Base-by-base conservation (phyloP, 768 basidiomycete species). In the Boletus sp. region DNA sequence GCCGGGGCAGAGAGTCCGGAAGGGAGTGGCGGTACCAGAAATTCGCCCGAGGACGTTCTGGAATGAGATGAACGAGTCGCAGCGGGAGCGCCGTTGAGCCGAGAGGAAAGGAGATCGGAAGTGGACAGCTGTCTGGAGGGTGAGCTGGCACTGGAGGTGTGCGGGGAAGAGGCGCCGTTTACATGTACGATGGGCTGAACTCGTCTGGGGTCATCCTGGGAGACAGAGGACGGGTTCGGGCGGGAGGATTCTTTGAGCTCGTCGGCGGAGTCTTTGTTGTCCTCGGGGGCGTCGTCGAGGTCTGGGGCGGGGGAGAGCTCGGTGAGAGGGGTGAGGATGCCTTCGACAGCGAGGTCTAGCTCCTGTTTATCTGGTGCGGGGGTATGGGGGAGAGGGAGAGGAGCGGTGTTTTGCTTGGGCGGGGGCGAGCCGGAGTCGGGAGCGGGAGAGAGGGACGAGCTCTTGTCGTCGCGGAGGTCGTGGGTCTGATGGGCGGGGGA, bases 271-370 rank as follows among this genome's bases (percentile, higher is more conserved):
- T 75, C 72, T 37, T 71, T 72, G 57, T 20, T 35, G 54, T 68
- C 60, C 15, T 70, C 69, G 45, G 55, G 33, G 14, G 51, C 24
- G 32, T 83, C 83, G 47, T 84, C 83, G 24, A 76, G 75, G 63
- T 84, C 83, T 40, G 85, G 83, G 0, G 85, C 79, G 1, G 87
- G 84, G 8, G 89, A 89, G 28, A 90, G 82, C 59, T 90, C 89
- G 61, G 86, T 90, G 67, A 92, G 82, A 4, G 89, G 89, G 0
- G 89, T 89, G 20, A 86, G 86, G 62, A 57, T 70, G 74, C 69
- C 63, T 71, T 78, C 68, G 68, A 75, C 56, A 65, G 76, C 71
- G 40, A 76, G 73, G 59, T 75, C 73, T 9, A 63, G 65, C 54
- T 75, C 71, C 56, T 73, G 56, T 36, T 64, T 65, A 41, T 75